Conservation (phyloP, 306 rosid genomes). For the Trichosanthes cucumerina region DNA sequence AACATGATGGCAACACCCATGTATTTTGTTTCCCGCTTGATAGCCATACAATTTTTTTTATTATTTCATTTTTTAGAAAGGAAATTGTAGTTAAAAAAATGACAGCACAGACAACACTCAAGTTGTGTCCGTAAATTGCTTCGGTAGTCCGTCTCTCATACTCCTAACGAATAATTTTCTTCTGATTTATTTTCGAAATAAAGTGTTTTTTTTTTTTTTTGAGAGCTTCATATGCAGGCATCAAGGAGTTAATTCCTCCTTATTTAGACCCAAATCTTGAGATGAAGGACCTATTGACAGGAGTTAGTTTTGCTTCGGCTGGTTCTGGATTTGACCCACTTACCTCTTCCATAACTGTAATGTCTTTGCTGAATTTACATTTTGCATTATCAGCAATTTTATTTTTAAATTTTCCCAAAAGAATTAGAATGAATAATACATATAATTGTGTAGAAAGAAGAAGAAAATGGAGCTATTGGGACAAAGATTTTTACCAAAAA, state of each 20-base stretch:
- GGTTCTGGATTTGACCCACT: constrained; percentile 68
- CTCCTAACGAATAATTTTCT: no score
- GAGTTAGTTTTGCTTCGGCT: constrained; percentile 74
- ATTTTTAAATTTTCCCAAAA: no score
- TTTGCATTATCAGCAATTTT: background rate
- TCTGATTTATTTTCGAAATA: no score
- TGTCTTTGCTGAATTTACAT: background rate
- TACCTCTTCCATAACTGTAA: constrained; percentile 40
- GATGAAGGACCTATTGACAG: constrained; percentile 35
- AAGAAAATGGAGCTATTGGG: background rate
- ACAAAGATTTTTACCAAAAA: background rate
- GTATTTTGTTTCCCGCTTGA: no score
- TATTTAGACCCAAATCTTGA: constrained; percentile 51
- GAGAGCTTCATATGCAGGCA: constrained; percentile 44
- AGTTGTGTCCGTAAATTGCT: no score
- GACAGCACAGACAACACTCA: no score
- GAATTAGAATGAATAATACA: background rate
- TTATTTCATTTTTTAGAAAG: no score
- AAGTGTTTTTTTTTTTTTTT: background rate
- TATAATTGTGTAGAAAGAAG: no score
- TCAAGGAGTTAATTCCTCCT: constrained; percentile 55
- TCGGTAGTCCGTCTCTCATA: no score
- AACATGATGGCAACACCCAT: no score
- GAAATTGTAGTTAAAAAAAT: no score
- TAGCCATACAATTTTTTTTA: no score